Evolutionary conservation across 2,329 filamentous ascomycete genomes (phyloP), one percentile per base, ranked within the genome.

Genomic region (Neospermospora avenae): DNA sequence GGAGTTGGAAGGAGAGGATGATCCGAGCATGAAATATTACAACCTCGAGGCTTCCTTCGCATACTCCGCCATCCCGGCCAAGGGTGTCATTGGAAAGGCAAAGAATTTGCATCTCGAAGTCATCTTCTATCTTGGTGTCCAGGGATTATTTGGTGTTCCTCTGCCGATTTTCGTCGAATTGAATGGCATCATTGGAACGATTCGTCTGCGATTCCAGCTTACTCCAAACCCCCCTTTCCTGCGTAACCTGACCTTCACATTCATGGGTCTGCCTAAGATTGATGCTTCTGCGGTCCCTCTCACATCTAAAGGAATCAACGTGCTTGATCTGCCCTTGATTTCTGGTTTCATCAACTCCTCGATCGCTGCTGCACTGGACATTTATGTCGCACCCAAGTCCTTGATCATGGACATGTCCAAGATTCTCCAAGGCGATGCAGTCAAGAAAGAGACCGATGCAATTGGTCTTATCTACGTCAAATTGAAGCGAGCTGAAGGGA

Each of bases 51-150:
- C 59, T 45, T 65, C 63, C 13, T 65, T 65, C 44, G 63, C 63
- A 39, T 63, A 65, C 48, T 55, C 60, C 54, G 63, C 63, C n/a
- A 62, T 65, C 35, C 63, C 63, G 14, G 63, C 63, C 13, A 65
- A 60, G n/a, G 63, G 63, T 11, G 63, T 65, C 22, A 62, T 65
- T 22, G 63, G 63, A 34, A 65, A 65, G 22, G 64, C 64, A 22
- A 65, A 65, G 62, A 65, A 65, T 35, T 65, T 65, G 63, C 63
- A 65, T 61, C 56, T 65, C 7, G 63, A 65, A 58, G 63, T 65
- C 18, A 41, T 63, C 28, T 65, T 65, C 53, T 65, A 63, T 22
- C 61, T 65, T 5, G 63, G 63, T 42, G 58, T 65, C 11, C 63
- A 61, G 45, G 63, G 63, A 5, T 48, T 65, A 1, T 61, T 67